Conservation (phyloP, 2,329 filamentous ascomycete genomes). For the Epichloe brachyelytri region DNA sequence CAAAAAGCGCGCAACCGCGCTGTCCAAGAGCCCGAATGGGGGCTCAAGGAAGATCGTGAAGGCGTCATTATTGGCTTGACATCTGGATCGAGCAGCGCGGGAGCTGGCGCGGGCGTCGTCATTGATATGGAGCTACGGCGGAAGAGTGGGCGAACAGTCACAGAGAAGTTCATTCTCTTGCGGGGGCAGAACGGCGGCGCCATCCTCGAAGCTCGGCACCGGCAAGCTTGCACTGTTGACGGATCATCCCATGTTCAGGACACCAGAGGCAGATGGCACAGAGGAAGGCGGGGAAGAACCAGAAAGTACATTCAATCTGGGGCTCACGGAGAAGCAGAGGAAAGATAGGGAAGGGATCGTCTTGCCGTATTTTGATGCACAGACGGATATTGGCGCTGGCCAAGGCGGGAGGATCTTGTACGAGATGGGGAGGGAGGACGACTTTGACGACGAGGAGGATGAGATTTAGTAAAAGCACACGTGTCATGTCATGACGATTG, state of each 20-base stretch:
- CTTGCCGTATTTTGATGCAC: constrained; percentile 91
- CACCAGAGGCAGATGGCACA: constrained; percentile 22
- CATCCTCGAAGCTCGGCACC: constrained; percentile 12
- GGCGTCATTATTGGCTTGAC: constrained; percentile 61
- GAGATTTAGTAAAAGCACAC: constrained; percentile 60
- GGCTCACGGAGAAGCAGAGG: constrained; percentile 82
- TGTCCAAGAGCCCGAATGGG: constrained; percentile 63
- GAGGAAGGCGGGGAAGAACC: constrained; percentile 39
- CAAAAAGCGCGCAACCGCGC: constrained; percentile 68
- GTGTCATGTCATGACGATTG: background rate
- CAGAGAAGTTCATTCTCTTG: constrained; percentile 49
- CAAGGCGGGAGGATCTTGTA: constrained; percentile 91
- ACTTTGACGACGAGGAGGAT: constrained; percentile 93
- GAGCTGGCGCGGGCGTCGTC: constrained; percentile 40
- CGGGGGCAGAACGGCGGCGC: background rate
- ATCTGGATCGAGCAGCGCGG: constrained; percentile 20
- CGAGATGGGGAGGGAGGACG: constrained; percentile 91
- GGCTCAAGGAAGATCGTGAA: constrained; percentile 63
- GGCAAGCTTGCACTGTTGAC: constrained; percentile 48
- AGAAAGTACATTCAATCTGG: constrained; percentile 72
- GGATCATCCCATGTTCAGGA: constrained; percentile 60
- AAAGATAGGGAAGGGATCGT: constrained; percentile 79
- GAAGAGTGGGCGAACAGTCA: constrained; percentile 65
- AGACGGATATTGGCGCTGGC: constrained; percentile 63
- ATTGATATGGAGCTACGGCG: constrained; percentile 77